These are phyloP conservation scores for Boletus bicolor DNA, from an alignment of 768 basidiomycete species.

Conservation along the genomic window DNA sequence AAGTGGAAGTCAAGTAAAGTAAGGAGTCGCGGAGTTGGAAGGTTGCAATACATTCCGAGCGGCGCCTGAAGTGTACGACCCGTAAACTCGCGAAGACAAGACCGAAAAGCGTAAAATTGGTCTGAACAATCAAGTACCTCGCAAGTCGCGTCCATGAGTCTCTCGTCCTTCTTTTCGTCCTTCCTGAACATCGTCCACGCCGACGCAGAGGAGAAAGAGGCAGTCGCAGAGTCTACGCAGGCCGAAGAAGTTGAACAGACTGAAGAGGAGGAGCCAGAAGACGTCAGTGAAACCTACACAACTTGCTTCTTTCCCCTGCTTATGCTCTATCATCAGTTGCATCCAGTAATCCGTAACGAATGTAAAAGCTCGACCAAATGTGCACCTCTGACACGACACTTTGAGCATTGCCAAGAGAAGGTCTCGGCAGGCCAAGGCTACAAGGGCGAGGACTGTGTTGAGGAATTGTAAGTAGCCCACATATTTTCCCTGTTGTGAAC, in stretches of 20 bases:
- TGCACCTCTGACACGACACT: slow-evolving; percentile 70
- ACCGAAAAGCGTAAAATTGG: slow-evolving; percentile 10
- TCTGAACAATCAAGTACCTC: slow-evolving; percentile 2
- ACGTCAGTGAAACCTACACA: slow-evolving; percentile 50
- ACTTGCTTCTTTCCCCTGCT: neutral
- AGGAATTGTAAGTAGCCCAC: slow-evolving; percentile 68
- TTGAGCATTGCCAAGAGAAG: slow-evolving; percentile 89
- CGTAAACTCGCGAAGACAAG: slow-evolving; percentile 28
- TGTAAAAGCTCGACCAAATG: slow-evolving; percentile 69
- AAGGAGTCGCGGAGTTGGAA: neutral
- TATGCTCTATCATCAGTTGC: slow-evolving; percentile 41
- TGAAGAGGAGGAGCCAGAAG: slow-evolving; percentile 72
- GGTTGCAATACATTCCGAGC: slow-evolving; percentile 7
- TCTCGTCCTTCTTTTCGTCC: slow-evolving; percentile 45
- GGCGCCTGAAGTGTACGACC: slow-evolving; percentile 17
- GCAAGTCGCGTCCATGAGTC: slow-evolving; percentile 33
- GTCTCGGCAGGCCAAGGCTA: slow-evolving; percentile 77
- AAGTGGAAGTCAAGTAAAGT: no score
- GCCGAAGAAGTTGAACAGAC: slow-evolving; percentile 42
- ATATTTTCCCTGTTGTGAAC: neutral
- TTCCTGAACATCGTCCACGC: slow-evolving; percentile 40
- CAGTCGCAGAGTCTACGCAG: slow-evolving; percentile 33
- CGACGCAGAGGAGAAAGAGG: slow-evolving; percentile 35
- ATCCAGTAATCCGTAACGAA: slow-evolving; percentile 72
- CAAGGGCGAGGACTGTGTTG: slow-evolving; percentile 90